phyloP scores from a whole-genome alignment of 345 rosid species.

The Zanthoxylum bungeanum region DNA sequence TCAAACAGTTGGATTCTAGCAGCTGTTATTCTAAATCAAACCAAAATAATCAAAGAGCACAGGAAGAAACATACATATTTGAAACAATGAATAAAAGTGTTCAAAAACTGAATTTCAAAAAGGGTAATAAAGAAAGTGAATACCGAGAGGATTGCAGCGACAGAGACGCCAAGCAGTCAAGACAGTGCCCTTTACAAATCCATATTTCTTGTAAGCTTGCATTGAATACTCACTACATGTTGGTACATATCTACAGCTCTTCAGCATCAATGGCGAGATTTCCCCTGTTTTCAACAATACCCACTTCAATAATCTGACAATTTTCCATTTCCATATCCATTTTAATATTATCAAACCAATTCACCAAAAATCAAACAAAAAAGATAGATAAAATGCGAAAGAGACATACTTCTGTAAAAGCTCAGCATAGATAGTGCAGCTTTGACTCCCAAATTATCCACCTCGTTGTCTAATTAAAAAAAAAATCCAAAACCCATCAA shows the following conservation, averaged over 20 bases:
- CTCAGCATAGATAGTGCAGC: conserved; percentile 69
- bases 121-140: not conserved
- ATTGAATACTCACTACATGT: conserved; percentile 91
- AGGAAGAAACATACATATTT: not conserved
- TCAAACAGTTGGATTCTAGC: not conserved
- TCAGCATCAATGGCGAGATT: conserved; percentile 77
- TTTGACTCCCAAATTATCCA: conserved; percentile 60
- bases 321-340: not conserved
- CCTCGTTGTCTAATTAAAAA: conserved; percentile 38
- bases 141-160: conserved; percentile 94
- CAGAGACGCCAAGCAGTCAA: conserved; percentile 85
- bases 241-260: conserved; percentile 78
- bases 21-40: not conserved
- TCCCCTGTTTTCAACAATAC: conserved; percentile 52
- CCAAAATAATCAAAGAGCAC: not conserved
- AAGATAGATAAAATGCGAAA: not conserved
- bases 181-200: conserved; percentile 62
- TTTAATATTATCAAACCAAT: not conserved
- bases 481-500: conserved; percentile 2
- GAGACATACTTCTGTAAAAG: conserved; percentile 67
- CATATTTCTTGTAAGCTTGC: conserved; percentile 93
- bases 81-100: not conserved
- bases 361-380: not conserved
- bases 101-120: not conserved
- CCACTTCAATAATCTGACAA: not conserved